Evolutionary conservation across 257 asterid species (phyloP), one percentile per base, ranked within the genome.

Genomic region (Capsicum chinense): DNA sequence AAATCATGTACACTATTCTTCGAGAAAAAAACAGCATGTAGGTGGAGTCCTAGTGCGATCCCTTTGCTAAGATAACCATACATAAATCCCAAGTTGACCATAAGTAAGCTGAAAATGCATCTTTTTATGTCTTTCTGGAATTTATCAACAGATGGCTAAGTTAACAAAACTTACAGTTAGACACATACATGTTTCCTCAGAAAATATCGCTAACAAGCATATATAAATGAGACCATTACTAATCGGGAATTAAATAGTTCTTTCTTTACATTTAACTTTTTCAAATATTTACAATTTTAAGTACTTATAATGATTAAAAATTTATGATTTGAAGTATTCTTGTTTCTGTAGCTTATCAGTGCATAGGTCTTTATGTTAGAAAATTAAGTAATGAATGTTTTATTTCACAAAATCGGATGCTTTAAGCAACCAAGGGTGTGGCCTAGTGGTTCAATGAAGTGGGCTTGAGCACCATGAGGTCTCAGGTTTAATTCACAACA

Each of bases 111-210:
- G n/a, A 74, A 73, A 50, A 48, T 21, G 19, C 44, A 50, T 12
- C 14, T 19, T 50, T 21, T 13, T 21, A 21, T 19, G 63, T 50
- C 47, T 21, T 52, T 7, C 1, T 11, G 2, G 2, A 1, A 50
- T 10, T 52, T 13, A 76, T 15, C 81, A 76, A 26, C 64, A 13
- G 9, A 37, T 50, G 26, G 63, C 47, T 21, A 74, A 21, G 17
- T 21, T 50, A 35, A 74, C 8, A 76, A 21, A 76, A 21, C 52
- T 39, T 76, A 47, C 60, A 73, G 80, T 74, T 74, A 26, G 33
- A 26, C 33, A 48, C 10, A 52, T 50, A 48, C 10, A 52, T 50
- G 47, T 16, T 74, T 52, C 48, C 47, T 13, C 63, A 0, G 3
- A 3, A 50, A 47, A 6, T 21, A 52, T 12, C 3, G 33, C 73